A percentile compares a stretch with the other conserved stretches of the same genome.
Conservation (phyloP, 2,329 filamentous ascomycete species). For the Fusarium sp. region DNA sequence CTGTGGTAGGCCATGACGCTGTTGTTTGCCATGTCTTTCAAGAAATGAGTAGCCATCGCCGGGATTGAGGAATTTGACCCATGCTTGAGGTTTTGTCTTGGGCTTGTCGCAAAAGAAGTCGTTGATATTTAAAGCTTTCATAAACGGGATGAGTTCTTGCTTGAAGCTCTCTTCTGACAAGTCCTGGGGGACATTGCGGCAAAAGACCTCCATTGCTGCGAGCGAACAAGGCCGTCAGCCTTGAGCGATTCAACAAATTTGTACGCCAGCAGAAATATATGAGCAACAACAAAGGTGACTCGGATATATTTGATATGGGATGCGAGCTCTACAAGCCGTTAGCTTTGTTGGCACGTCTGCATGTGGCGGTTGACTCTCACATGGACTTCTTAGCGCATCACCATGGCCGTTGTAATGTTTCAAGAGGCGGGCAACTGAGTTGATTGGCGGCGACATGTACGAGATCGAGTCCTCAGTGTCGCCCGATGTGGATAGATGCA, state of each 20-base stretch:
- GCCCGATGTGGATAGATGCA: not conserved
- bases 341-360: not conserved
- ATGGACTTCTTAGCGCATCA: not conserved
- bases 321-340: not conserved
- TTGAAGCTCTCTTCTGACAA: conserved; percentile 53
- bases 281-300: accelerated
- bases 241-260: not conserved
- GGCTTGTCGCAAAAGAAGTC: conserved; percentile 58
- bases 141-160: conserved; percentile 52
- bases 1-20: not conserved
- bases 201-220: conserved; percentile 57
- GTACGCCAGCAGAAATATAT: not conserved
- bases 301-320: too few relatives aligned
- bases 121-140: conserved; percentile 53
- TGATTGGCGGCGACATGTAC: not conserved
- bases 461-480: not conserved
- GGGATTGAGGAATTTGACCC: conserved; percentile 55
- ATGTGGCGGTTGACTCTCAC: not conserved
- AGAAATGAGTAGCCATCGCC: conserved; percentile 58
- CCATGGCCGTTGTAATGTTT: not conserved
- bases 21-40: conserved; percentile 46
- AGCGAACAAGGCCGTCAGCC: not conserved
- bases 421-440: not conserved
- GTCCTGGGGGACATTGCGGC: conserved; percentile 55
- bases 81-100: conserved; percentile 48